Base-by-base conservation (phyloP, 2,329 filamentous ascomycete genomes). In the Rhynchosporium secalis region DNA sequence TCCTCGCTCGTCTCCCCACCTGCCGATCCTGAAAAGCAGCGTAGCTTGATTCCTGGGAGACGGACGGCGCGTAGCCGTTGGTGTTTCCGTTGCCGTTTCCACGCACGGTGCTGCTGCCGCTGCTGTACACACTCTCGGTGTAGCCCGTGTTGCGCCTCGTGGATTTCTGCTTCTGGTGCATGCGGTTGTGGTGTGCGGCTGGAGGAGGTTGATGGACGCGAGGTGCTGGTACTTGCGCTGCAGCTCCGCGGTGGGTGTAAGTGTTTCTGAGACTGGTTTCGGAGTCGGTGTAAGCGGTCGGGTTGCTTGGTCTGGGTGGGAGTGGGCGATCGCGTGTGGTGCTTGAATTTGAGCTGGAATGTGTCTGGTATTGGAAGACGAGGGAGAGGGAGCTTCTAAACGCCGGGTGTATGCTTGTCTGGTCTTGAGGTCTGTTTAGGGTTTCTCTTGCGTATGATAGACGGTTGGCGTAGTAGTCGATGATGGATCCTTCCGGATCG, bases 401-500 rank as follows among this genome's bases (percentile, higher is more conserved):
- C 8, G 65, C 63, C 8, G 62, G 46, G 29, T 70, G 63, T 26
- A 69, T 62, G 13, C 47, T 33, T n/a, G 38, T 10, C 12, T 26
- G 52, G 28, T 60, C 47, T 41, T 43, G 31, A 20, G 26, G 33
- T 15, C 52, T 28, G 36, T 45, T n/a, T 9, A 5, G 4, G 4
- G 41, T 15, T 15, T 13, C 26, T 10, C 5, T 3, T 4, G 15
- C 29, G 7, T 26, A 49, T 13, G 31, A 56, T 10, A 48, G 26
- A 15, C 45, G 51, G 9, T 10, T 7, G 5, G 59, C 45, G 45
- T 47, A 61, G 45, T 41, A 56, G 29, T 69, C 65, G 5, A 70
- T 63, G 52, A 69, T 65, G 6, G 62, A 63, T 20, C 58, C 60
- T 55, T 69, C 68, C 10, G 66, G 58, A 29, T 70, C 60, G 33